Evolutionary conservation across 805 yeast genomes (phyloP).

Genomic region (Wickerhamomyces bovis): DNA sequence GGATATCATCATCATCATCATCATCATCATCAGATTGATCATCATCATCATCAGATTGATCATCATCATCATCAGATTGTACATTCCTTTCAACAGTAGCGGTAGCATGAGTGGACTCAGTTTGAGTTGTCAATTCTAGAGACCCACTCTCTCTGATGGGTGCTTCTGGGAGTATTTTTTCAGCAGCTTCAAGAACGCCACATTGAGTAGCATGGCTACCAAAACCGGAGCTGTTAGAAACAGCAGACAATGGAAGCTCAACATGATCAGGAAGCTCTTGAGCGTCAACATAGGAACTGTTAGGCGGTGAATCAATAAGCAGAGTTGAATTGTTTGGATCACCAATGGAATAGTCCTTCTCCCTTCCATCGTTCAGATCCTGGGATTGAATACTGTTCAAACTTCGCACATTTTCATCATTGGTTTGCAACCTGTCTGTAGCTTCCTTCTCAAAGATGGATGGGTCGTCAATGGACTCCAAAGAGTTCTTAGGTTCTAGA

Average conservation of each 20-base stretch:
- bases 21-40: neutral
- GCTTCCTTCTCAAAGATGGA: neutral
- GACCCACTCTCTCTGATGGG: conserved; percentile 1
- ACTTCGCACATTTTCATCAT: neutral
- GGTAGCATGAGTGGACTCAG: neutral
- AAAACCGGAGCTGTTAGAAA: neutral
- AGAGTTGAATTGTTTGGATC: neutral
- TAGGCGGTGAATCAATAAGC: neutral
- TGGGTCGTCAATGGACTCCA: neutral
- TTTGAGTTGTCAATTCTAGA: neutral
- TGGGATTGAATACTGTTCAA: neutral
- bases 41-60: neutral
- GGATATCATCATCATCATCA: neutral
- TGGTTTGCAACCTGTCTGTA: neutral
- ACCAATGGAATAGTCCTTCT: neutral
- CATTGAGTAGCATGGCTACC: neutral
- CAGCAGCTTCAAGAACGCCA: neutral
- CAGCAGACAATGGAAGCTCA: neutral
- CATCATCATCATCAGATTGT: neutral
- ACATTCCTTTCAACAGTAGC: neutral
- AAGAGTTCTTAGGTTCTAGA: neutral
- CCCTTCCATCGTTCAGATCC: neutral
- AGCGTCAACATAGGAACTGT: neutral
- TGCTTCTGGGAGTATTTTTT: neutral
- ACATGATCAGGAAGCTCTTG: neutral